These are phyloP conservation scores for Trichoderma koningii DNA, from an alignment of 2,329 filamentous ascomycete genomes.

Conservation along the genomic window DNA sequence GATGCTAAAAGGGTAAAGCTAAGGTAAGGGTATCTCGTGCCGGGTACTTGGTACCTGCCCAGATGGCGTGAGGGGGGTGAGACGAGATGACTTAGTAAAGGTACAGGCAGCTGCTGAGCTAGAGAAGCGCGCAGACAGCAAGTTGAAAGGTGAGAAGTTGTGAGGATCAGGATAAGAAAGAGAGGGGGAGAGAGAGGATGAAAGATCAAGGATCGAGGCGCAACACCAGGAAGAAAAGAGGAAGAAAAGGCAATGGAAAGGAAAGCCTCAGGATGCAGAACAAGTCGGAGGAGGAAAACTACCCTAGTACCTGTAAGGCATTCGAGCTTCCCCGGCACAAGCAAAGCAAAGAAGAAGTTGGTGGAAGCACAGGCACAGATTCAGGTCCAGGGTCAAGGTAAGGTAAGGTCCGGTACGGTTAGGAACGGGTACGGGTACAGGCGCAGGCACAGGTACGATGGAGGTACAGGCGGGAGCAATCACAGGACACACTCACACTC, in stretches of 20 bases:
- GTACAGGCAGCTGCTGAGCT: background rate
- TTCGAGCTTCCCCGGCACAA: background rate
- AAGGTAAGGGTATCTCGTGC: slow-evolving; percentile 5
- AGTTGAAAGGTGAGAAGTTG: too few species aligned
- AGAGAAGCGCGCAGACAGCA: background rate
- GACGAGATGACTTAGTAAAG: too few species aligned
- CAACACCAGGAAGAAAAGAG: background rate
- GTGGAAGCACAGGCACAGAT: background rate
- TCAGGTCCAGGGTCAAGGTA: background rate
- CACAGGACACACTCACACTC: background rate
- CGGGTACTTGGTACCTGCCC: slow-evolving; percentile 3
- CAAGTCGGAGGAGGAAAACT: background rate
- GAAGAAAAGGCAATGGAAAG: background rate
- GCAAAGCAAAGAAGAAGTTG: background rate
- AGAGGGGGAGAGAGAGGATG: too few species aligned
- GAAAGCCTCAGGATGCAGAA: too few species aligned
- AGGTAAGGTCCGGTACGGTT: background rate
- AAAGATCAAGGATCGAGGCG: background rate
- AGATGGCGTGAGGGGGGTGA: too few species aligned
- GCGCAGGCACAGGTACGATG: background rate
- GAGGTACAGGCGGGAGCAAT: background rate
- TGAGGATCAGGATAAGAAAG: background rate
- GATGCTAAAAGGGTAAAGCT: slow-evolving; percentile 13
- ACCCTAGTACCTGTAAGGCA: background rate
- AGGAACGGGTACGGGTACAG: background rate